Base-by-base conservation (phyloP, 2,329 filamentous ascomycete genomes). In the Metarhizium humberi region DNA sequence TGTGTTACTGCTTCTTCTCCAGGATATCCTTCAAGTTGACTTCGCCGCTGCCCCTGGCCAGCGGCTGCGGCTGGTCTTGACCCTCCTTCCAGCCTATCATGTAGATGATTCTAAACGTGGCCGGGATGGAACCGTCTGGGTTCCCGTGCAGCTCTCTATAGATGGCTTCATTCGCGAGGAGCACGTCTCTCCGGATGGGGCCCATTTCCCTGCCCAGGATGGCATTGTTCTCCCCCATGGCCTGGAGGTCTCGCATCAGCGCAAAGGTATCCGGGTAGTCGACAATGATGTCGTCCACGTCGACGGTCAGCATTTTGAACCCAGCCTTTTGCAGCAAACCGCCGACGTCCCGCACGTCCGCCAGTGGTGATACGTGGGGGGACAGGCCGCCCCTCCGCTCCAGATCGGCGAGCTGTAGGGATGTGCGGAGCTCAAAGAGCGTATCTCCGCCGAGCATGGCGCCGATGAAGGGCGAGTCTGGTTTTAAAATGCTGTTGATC, bases 11-110 rank as follows among this genome's bases (percentile, higher is more conserved):
- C 56, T 77, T 76, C 50, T 70, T 70, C 64, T 81, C 76, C 46
- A 84, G 63, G 18, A 96, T 77, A 69, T 97, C 92, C 70, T 94
- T 95, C 59, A 99, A 78, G 70, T 88, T 96, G 46, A 96, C 75
- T 67, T 96, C 79, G 10, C 90, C 94, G 60, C 87, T 95, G 0
- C 94, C 94, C 61, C 94, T 82, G 61, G 86, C 73, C 56, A 97
- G 73, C 5, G 94, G 92, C 71, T 92, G 78, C 2, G 86, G 78
- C 72, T 97, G 92, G 53, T 85, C 82, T 34, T 81, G 79, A 2
- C 88, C 86, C 61, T 92, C 88, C 68, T 92, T 95, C 94, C 94
- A 99, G 0, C 94, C 94, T 71, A 99, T 99, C 92, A 97, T 96
- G 71, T 94, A 96, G 58, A 99, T 96, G 63, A 96, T 80, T 62